phyloP scores from a whole-genome alignment of 2,329 filamentous ascomycete species.

The Botrytis medusae region DNA sequence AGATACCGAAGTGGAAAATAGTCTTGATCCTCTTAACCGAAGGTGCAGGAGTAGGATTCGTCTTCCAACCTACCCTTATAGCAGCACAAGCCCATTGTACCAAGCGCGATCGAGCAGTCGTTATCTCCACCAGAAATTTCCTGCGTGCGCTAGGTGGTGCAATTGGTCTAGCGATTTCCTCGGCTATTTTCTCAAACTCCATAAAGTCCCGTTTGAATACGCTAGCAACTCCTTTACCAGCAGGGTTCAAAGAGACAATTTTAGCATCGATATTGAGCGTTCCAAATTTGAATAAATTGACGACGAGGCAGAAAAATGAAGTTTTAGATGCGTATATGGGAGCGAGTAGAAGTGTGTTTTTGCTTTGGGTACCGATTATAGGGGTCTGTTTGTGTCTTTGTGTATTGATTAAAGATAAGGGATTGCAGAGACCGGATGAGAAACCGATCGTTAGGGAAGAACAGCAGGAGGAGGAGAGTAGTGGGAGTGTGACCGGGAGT shows the following conservation, averaged over 20 bases:
- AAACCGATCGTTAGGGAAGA: slow-evolving; percentile 1
- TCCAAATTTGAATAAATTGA: slow-evolving; percentile 30
- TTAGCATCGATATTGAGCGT: slow-evolving; percentile 34
- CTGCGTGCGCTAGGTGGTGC: slow-evolving; percentile 59
- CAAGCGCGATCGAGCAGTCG: slow-evolving; percentile 58
- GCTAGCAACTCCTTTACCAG: slow-evolving; percentile 27
- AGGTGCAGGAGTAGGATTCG: slow-evolving; percentile 53
- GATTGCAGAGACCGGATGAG: slow-evolving; percentile 43
- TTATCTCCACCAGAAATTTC: slow-evolving; percentile 64
- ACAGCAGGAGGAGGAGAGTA: not conserved
- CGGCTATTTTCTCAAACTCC: slow-evolving; percentile 48
- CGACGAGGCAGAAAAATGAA: slow-evolving; percentile 33
- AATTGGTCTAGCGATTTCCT: slow-evolving; percentile 57
- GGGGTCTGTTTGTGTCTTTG: slow-evolving; percentile 51
- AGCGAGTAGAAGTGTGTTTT: slow-evolving; percentile 56
- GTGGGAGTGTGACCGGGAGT: not conserved
- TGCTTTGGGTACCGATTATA: slow-evolving; percentile 55
- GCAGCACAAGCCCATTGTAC: slow-evolving; percentile 58
- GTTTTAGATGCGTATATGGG: slow-evolving; percentile 53
- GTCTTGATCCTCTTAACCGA: slow-evolving; percentile 51
- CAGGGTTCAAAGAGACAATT: slow-evolving; percentile 27
- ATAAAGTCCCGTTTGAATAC: slow-evolving; percentile 30
- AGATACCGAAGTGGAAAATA: slow-evolving; percentile 49
- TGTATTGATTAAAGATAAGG: slow-evolving; percentile 52
- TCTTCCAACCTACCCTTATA: slow-evolving; percentile 51